phyloP scores from a whole-genome alignment of 108 stramenopile species.

The Conticribra guillardii region DNA sequence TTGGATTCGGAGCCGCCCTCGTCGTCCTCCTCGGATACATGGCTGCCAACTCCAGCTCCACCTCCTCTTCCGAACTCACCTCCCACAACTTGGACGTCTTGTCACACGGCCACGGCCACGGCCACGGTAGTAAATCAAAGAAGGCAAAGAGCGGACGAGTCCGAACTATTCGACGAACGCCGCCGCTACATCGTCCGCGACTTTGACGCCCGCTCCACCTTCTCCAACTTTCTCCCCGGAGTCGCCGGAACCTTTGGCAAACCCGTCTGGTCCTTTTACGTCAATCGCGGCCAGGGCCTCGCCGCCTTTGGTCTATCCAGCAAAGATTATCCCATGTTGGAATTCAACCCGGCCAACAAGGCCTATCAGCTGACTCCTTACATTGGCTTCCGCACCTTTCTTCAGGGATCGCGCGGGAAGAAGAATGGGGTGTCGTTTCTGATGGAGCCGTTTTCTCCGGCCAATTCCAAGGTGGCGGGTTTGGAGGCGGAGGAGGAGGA shows the following conservation, averaged over 20 bases:
- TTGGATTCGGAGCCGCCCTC: constrained; percentile 7
- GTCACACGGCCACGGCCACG: neutral
- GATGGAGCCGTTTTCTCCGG: constrained; percentile 78
- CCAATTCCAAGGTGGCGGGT: constrained; percentile 57
- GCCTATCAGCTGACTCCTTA: constrained; percentile 93
- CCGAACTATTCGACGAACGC: neutral
- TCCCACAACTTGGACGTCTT: neutral
- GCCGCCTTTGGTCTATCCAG: constrained; percentile 86
- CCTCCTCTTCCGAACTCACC: neutral
- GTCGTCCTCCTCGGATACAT: constrained; percentile 11
- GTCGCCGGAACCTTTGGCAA: constrained; percentile 90
- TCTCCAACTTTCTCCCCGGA: constrained; percentile 88
- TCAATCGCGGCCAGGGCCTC: constrained; percentile 94
- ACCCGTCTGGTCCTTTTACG: constrained; percentile 94
- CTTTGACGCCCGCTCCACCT: constrained; percentile 84
- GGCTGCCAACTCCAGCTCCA: constrained; percentile 1
- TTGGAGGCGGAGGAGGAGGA: constrained; percentile 49
- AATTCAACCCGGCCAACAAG: constrained; percentile 95
- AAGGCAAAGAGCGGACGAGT: neutral
- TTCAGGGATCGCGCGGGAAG: constrained; percentile 70
- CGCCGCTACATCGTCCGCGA: constrained; percentile 82
- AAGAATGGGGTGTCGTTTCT: constrained; percentile 58
- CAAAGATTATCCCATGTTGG: constrained; percentile 91
- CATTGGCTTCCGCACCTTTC: constrained; percentile 93
- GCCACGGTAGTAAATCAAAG: neutral